Evolutionary conservation across 768 basidiomycete genomes (phyloP).

Genomic region (Amanita exitialis): DNA sequence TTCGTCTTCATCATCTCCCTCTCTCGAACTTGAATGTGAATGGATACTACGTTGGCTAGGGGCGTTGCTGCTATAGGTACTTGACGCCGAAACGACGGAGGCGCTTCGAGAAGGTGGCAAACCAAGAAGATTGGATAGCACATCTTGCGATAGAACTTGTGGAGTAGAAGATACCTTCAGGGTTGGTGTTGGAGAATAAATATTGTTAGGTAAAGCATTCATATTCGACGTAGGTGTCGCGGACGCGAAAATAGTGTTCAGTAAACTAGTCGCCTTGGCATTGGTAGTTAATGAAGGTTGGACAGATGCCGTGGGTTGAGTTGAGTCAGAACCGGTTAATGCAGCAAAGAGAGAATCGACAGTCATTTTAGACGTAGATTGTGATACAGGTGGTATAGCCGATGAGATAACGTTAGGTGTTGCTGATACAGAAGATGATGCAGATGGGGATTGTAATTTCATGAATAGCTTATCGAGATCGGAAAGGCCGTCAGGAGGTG

Average conservation of each 20-base stretch:
- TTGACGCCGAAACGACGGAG: constrained; percentile 24
- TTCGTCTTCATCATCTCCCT: constrained; percentile 51
- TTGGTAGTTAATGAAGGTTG: constrained; percentile 12
- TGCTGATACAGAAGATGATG: constrained; percentile 9
- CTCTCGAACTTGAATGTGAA: constrained; percentile 36
- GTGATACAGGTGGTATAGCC: constrained; percentile 14
- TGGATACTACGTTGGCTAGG: constrained; percentile 14
- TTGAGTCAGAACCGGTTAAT: constrained; percentile 14
- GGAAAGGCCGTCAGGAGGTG: constrained; percentile 21
- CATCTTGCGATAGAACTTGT: constrained; percentile 63
- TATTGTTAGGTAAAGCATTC: constrained; percentile 18
- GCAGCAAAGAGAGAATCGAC: constrained; percentile 40
- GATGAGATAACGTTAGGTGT: neutral
- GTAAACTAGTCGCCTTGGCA: constrained; percentile 36
- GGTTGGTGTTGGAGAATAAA: constrained; percentile 44
- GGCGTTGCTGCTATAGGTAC: constrained; percentile 9
- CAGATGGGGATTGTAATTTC: constrained; percentile 23
- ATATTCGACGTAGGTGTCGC: constrained; percentile 21
- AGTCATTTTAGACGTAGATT: constrained; percentile 30
- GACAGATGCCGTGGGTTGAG: constrained; percentile 16
- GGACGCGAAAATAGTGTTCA: constrained; percentile 70
- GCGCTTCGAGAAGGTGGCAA: constrained; percentile 33
- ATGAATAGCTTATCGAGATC: constrained; percentile 40
- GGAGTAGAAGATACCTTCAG: constrained; percentile 36
- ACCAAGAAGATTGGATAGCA: constrained; percentile 56